Conservation (phyloP, 2,329 filamentous ascomycete genomes). For the Colletotrichum tofieldiae region DNA sequence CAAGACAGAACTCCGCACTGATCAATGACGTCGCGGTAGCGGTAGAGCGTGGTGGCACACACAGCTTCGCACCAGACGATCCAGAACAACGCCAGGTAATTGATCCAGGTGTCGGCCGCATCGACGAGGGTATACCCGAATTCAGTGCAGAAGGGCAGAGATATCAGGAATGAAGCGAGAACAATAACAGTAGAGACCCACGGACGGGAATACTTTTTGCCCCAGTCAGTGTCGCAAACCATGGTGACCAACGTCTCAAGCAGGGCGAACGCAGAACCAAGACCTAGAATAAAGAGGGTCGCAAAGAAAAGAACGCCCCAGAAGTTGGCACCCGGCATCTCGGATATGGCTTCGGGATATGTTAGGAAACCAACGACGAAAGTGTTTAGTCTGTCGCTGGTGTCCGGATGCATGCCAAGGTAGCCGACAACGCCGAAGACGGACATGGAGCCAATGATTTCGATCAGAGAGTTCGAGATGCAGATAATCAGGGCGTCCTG, state of each 20-base stretch:
- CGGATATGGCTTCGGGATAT: conserved; percentile 65
- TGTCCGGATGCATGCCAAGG: conserved; percentile 51
- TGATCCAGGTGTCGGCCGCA: conserved; percentile 68
- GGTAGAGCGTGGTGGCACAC: conserved; percentile 65
- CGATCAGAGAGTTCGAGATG: conserved; percentile 67
- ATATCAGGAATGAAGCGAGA: conserved; percentile 63
- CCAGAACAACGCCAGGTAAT: conserved; percentile 66
- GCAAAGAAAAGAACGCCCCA: conserved; percentile 70
- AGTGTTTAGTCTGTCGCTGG: conserved; percentile 58
- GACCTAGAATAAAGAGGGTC: conserved; percentile 67
- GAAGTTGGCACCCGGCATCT: conserved; percentile 70
- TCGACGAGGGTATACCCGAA: conserved; percentile 68
- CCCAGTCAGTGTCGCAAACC: conserved; percentile 60
- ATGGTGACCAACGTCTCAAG: conserved; percentile 67
- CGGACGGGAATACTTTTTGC: conserved; percentile 58
- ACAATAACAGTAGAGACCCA: conserved; percentile 61
- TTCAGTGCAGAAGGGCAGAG: conserved; percentile 68
- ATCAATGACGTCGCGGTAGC: conserved; percentile 61
- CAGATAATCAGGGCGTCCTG: conserved; percentile 69
- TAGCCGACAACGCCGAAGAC: conserved; percentile 68
- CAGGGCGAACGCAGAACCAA: conserved; percentile 69
- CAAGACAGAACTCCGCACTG: conserved; percentile 61
- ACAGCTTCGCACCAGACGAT: conserved; percentile 66
- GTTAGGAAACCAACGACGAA: conserved; percentile 71
- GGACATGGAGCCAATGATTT: conserved; percentile 60